Conservation (phyloP, 2,329 filamentous ascomycete genomes). For the Cladobotryum protrusum region DNA sequence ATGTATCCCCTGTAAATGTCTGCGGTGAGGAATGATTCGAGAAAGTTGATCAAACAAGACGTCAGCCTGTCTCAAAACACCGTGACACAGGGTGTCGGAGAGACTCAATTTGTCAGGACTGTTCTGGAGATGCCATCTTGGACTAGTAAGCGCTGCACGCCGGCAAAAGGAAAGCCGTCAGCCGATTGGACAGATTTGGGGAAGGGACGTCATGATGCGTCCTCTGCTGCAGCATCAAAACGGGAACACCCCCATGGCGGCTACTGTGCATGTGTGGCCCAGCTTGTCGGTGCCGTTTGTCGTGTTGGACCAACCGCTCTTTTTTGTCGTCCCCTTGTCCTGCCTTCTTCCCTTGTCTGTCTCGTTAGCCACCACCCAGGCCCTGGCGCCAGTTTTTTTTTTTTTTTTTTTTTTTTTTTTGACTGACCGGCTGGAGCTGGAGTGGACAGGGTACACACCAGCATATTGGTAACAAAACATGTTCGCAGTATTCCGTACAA, state of each 20-base stretch:
- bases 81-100: background rate
- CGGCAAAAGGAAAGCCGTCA: constrained; percentile 4
- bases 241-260: constrained; percentile 7
- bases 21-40: constrained; percentile 9
- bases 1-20: background rate
- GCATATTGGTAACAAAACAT: too few species aligned
- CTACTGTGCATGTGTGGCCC: constrained; percentile 5
- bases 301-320: background rate
- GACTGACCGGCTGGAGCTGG: constrained; percentile 2
- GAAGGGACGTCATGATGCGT: constrained; percentile 13
- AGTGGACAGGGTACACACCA: too few species aligned
- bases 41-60: constrained; percentile 5
- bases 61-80: constrained; percentile 3
- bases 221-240: constrained; percentile 6
- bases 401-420: background rate
- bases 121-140: constrained; percentile 3
- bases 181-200: constrained; percentile 14
- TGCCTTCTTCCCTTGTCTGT: background rate
- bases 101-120: background rate
- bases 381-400: background rate
- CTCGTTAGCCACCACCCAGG: too few species aligned
- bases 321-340: background rate
- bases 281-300: constrained; percentile 10
- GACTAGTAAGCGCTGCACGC: constrained; percentile 10
- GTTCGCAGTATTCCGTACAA: background rate